Percentiles rank a stretch among this genome's conserved stretches.
Conservation (phyloP, 306 rosid species). For the Mucuna pruriens region DNA sequence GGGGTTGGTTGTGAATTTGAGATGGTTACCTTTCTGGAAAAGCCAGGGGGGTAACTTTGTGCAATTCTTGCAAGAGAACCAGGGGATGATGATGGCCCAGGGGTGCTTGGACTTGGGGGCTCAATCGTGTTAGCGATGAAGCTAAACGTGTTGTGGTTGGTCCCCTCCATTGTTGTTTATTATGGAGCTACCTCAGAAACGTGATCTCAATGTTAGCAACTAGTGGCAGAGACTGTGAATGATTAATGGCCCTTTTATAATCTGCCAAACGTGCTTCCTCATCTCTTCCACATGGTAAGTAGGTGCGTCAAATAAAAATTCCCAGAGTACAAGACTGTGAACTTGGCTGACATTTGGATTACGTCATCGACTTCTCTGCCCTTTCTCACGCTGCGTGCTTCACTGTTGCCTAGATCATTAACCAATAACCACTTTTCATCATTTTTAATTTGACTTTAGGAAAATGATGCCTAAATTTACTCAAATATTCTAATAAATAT, state of each 20-base stretch:
- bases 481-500: no score
- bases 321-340: not conserved
- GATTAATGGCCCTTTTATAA: slow-evolving; percentile 15
- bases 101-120: slow-evolving; percentile 27
- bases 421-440: not conserved
- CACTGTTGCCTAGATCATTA: not conserved
- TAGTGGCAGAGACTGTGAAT: not conserved
- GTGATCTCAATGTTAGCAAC: not conserved
- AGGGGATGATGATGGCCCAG: not conserved
- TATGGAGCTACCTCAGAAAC: not conserved
- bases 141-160: slow-evolving; percentile 17
- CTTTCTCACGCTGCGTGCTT: not conserved
- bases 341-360: not conserved
- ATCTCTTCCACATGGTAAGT: not conserved
- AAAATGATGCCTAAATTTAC: no score
- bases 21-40: slow-evolving; percentile 56
- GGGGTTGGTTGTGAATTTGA: no score
- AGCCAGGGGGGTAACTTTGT: slow-evolving; percentile 56
- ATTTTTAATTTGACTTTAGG: not conserved
- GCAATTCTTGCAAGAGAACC: slow-evolving; percentile 23
- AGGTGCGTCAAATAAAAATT: not conserved
- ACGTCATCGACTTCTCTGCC: not conserved
- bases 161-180: slow-evolving; percentile 28
- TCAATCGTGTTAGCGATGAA: slow-evolving; percentile 12
- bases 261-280: not conserved